Evolutionary conservation across 495 filamentous ascomycete genomes (phyloP), one percentile per base, ranked within the genome.

Genomic region (Durotheca rogersii): DNA sequence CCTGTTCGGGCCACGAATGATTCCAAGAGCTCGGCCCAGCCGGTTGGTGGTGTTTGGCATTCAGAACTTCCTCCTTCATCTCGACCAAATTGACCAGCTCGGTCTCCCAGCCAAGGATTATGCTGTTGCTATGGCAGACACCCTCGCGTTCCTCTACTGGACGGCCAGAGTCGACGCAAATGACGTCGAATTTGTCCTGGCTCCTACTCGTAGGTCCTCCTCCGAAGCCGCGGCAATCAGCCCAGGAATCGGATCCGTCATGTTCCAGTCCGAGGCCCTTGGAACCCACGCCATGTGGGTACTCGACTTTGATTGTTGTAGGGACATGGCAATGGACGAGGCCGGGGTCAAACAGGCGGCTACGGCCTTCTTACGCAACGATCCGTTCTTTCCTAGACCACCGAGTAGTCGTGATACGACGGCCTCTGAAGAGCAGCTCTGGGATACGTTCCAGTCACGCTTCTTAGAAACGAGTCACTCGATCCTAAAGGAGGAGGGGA

Each of bases 111-210:
- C 14, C 1, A 18, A 46, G 3, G 16, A 33, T 0, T 51, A 65
- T 23, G 68, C 68, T 1, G 44, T 25, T 4, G 62, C 56, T 0
- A 74, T 80, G 68, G 77, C 70, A 0, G 62, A 74, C 21, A 61
- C 74, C 2, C 60, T 79, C 0, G 77, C 77, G 0, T 58, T 70
- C 6, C 47, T 79, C 18, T 67, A 77, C 29, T 80, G 75, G 77
- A 21, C 50, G 4, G 68, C 37, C 0, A 44, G 60, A 15, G 47
- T 79, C 3, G 76, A 80, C 50, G 74, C 61, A 0, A 71, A 70
- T 31, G 77, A 78, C 40, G 62, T 79, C 17, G 77, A 81, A 45
- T 79, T 79, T 50, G 76, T 79, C 18, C 71, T 81, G 3, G 73
- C 67, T 10, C n/a, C n/a, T n/a, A n/a, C n/a, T n/a, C n/a, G n/a